Percentiles rank a stretch among this genome's conserved stretches.
Evolutionary conservation across 2,329 filamentous ascomycete species (phyloP).

Genomic region (Epichloe hybrida): DNA sequence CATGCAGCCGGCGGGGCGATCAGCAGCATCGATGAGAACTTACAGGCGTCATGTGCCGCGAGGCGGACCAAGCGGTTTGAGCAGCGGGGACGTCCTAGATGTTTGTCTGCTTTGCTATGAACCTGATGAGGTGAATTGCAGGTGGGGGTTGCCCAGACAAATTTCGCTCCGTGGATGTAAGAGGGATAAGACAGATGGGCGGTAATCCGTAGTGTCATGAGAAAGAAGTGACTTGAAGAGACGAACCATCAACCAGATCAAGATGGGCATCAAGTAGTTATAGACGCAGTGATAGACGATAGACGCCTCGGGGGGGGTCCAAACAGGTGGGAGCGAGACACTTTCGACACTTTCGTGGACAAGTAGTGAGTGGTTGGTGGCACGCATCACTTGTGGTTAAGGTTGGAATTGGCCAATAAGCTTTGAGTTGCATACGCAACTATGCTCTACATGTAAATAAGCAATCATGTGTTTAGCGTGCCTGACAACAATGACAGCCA

Average conservation of each 20-base stretch:
- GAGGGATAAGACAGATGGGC: background rate
- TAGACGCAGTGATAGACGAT: background rate
- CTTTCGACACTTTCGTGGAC: background rate
- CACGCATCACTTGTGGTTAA: background rate
- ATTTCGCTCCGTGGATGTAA: background rate
- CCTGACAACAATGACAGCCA: constrained; percentile 1
- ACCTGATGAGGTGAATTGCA: background rate
- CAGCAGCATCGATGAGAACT: constrained; percentile 3
- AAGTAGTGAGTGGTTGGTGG: background rate
- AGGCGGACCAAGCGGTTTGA: constrained; percentile 4
- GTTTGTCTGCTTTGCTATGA: constrained; percentile 1
- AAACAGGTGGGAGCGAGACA: background rate
- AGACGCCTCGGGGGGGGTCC: background rate
- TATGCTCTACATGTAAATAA: no score
- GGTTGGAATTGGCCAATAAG: background rate
- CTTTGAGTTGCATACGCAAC: no score
- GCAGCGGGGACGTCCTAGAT: background rate
- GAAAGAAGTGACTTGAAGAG: background rate
- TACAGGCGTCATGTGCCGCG: constrained; percentile 2
- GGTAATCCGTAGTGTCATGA: no score
- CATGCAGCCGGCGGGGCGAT: background rate
- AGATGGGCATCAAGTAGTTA: constrained; percentile 4
- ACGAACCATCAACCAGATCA: constrained; percentile 7
- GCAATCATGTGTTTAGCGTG: background rate
- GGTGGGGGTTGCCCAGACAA: background rate